phyloP scores from a whole-genome alignment of 345 rosid genomes.

The Cardamine resedifolia region DNA sequence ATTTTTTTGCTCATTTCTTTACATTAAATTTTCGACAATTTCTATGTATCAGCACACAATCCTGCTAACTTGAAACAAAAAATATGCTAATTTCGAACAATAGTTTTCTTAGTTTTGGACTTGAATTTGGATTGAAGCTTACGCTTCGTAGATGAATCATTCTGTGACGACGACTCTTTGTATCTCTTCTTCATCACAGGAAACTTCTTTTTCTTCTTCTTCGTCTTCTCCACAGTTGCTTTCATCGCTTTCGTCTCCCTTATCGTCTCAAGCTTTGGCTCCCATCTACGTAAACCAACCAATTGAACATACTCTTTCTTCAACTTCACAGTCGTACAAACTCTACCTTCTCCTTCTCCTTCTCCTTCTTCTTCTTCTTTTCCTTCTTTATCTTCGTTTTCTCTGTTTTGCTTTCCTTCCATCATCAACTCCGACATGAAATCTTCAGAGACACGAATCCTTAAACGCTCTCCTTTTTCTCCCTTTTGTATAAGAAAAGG shows the following conservation, averaged over 20 bases:
- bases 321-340: conserved; percentile 70
- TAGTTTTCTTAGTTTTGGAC: conserved; percentile 39
- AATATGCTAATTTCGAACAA: background rate
- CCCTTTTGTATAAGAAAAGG: conserved; percentile 67
- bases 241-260: conserved; percentile 48
- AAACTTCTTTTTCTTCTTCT: conserved; percentile 33
- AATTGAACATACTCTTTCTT: conserved; percentile 63
- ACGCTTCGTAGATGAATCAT: conserved; percentile 32
- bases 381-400: background rate
- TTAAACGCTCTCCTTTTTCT: conserved; percentile 56
- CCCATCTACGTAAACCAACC: conserved; percentile 63
- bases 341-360: conserved; percentile 26
- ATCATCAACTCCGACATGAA: conserved; percentile 65
- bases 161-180: conserved; percentile 24
- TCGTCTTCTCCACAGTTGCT: conserved; percentile 36
- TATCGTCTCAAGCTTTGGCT: conserved; percentile 83
- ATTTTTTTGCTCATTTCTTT: conserved; percentile 9
- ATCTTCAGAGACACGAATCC: conserved; percentile 78
- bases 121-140: conserved; percentile 39
- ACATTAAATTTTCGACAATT: conserved; percentile 20
- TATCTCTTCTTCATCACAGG: conserved; percentile 50
- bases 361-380: background rate
- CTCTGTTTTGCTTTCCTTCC: conserved; percentile 33
- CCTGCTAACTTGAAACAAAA: background rate
- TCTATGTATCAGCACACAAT: conserved; percentile 29